Evolutionary conservation across 768 basidiomycete species (phyloP).

Genomic region (Crepidotus variabilis): DNA sequence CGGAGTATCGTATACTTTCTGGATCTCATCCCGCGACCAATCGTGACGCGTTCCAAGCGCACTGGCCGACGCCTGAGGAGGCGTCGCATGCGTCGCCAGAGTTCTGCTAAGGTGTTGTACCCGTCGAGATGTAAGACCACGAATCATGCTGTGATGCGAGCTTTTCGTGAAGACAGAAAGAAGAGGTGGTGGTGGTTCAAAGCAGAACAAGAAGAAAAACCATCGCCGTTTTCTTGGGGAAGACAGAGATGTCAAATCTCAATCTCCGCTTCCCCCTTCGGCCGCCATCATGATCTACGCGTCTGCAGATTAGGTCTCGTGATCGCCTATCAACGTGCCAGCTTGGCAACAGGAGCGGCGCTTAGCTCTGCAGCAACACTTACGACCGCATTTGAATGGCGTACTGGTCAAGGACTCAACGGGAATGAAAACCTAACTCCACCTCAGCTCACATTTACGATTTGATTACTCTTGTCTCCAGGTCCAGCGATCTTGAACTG

Average conservation of each 20-base stretch:
- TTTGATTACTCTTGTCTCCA: too few species aligned
- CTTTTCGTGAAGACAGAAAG: neutral
- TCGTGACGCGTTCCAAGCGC: conserved; percentile 44
- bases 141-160: conserved; percentile 33
- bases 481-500: too few species aligned
- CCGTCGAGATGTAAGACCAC: conserved; percentile 23
- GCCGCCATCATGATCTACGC: conserved; percentile 1
- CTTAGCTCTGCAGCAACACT: neutral
- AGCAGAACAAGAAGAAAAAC: neutral
- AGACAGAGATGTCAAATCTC: neutral
- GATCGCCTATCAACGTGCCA: neutral
- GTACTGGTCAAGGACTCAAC: neutral
- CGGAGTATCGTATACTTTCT: conserved; percentile 80
- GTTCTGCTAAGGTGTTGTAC: conserved; percentile 35
- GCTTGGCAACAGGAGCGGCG: neutral
- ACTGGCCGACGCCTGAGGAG: conserved; percentile 18
- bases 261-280: conserved; percentile 2
- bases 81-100: conserved; percentile 60
- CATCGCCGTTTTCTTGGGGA: conserved; percentile 9
- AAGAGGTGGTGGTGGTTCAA: neutral
- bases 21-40: conserved; percentile 81
- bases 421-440: neutral
- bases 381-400: neutral
- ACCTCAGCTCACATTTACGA: neutral
- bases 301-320: neutral